phyloP scores from a whole-genome alignment of 192 early-diverging fungal genomes.

The Entomortierella lignicola region DNA sequence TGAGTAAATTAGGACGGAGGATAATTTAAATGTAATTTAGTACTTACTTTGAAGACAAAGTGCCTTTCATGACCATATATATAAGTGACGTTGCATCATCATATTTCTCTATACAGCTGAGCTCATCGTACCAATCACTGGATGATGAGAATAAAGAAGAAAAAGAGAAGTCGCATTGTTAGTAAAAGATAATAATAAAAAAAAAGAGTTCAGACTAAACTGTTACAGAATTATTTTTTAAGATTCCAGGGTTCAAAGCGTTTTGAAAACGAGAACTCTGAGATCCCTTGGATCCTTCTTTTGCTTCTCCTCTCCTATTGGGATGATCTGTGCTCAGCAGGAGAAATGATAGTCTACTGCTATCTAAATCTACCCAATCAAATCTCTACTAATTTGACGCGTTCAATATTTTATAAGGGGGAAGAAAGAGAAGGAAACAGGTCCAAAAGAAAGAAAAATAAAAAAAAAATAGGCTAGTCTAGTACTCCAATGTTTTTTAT shows the following conservation, averaged over 20 bases:
- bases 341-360: background rate
- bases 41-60: constrained; percentile 48
- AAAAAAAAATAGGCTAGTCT: too few relatives aligned
- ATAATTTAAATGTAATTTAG: background rate
- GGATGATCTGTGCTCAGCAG: background rate
- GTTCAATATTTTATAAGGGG: background rate
- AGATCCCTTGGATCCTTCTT: too few relatives aligned
- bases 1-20: background rate
- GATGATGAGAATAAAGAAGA: background rate
- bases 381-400: background rate
- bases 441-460: background rate
- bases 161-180: background rate
- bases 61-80: constrained; percentile 54
- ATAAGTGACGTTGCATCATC: constrained; percentile 40
- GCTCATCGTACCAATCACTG: constrained; percentile 55
- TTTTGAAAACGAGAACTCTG: background rate
- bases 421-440: background rate
- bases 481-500: too few relatives aligned
- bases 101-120: constrained; percentile 45
- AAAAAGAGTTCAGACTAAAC: background rate
- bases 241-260: background rate
- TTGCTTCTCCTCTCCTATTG: too few relatives aligned
- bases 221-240: background rate
- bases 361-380: background rate
- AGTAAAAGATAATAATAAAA: constrained; percentile 4